phyloP scores from a whole-genome alignment of 371 early-diverging fungal species.

The Mucor lusitanicus region DNA sequence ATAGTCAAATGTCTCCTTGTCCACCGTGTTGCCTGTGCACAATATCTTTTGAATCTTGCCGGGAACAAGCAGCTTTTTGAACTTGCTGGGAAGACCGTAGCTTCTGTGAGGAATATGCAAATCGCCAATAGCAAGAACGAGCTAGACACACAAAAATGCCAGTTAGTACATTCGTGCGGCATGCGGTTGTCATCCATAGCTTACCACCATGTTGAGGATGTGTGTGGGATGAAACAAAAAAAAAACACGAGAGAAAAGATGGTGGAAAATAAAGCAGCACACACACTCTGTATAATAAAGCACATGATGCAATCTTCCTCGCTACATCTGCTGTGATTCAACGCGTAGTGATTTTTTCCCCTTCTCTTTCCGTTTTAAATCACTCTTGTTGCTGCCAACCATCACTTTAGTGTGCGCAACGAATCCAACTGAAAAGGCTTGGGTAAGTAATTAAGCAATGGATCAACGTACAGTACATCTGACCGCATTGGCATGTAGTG shows the following conservation, averaged over 20 bases:
- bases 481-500: no score
- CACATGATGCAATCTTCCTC: not conserved
- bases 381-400: not conserved
- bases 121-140: slow-evolving; percentile 92
- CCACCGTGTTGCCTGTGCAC: slow-evolving; percentile 88
- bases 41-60: slow-evolving; percentile 96
- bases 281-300: not conserved
- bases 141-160: slow-evolving; percentile 45
- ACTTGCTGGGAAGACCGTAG: slow-evolving; percentile 84
- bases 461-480: not conserved
- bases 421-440: not conserved
- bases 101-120: slow-evolving; percentile 93
- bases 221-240: no score
- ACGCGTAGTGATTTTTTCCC: not conserved
- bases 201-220: not conserved
- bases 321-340: not conserved
- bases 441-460: not conserved
- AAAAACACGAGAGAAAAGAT: not conserved
- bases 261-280: not conserved
- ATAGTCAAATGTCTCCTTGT: slow-evolving; percentile 84
- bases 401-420: no score
- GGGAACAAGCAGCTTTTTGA: slow-evolving; percentile 87
- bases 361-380: not conserved
- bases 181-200: no score
- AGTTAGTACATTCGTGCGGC: no score